Evolutionary conservation across 345 rosid genomes (phyloP).

Genomic region (Gossypium herbaceum): DNA sequence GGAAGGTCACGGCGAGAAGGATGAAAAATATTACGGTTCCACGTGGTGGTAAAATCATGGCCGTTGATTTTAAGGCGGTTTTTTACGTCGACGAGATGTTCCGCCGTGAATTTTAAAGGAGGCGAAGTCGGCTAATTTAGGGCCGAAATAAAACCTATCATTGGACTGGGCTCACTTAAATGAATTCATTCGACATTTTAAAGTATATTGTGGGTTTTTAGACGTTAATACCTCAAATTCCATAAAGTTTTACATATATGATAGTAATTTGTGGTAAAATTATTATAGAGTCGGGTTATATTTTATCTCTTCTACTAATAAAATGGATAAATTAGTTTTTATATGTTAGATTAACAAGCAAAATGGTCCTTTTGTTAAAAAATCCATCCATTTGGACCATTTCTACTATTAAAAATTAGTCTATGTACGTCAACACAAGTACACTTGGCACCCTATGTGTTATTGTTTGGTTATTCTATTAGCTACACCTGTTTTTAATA

Average conservation of each 20-base stretch:
- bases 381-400: too few species aligned
- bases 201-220: neutral
- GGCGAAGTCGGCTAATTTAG: neutral
- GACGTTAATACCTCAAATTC: neutral
- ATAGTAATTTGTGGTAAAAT: neutral
- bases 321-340: too few species aligned
- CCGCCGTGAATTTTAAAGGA: neutral
- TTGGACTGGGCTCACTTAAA: neutral
- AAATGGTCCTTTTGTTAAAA: too few species aligned
- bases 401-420: too few species aligned
- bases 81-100: neutral
- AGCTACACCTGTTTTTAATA: too few species aligned
- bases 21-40: slow-evolving; percentile 26
- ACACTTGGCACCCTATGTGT: too few species aligned
- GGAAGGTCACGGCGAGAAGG: slow-evolving; percentile 25
- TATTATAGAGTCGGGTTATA: too few species aligned
- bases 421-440: too few species aligned
- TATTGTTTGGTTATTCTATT: too few species aligned
- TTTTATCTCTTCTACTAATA: rapidly evolving
- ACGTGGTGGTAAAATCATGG: slow-evolving; percentile 16
- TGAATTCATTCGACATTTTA: neutral
- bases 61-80: slow-evolving; percentile 25
- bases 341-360: too few species aligned
- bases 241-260: neutral
- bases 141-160: slow-evolving; percentile 25